Evolutionary conservation across 2,329 filamentous ascomycete genomes (phyloP).

Genomic region (Tolypocladium paradoxum): DNA sequence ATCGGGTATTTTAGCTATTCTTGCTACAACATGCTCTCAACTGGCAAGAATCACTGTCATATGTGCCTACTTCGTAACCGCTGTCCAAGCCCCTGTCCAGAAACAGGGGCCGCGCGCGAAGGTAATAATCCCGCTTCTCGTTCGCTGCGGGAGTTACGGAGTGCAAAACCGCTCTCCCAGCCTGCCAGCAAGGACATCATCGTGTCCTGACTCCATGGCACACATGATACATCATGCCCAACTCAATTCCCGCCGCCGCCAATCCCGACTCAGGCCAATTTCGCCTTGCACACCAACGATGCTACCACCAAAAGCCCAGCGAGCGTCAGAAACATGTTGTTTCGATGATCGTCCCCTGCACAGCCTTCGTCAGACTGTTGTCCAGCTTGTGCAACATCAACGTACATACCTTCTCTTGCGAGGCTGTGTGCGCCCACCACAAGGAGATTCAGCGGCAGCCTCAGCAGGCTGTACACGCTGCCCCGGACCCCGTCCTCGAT

Average conservation of each 20-base stretch:
- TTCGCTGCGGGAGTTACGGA: not conserved
- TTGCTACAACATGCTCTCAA: no score
- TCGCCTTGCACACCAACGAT: not conserved
- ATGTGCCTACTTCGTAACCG: no score
- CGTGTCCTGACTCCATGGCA: no score
- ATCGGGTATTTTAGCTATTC: no score
- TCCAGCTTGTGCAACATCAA: not conserved
- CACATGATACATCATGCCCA: no score
- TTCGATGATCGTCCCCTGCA: conserved; percentile 18
- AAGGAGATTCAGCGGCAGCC: conserved; percentile 45
- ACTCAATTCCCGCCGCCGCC: not conserved
- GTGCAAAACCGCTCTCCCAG: not conserved
- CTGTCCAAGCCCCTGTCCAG: no score
- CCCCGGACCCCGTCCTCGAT: conserved; percentile 43
- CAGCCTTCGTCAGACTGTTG: not conserved
- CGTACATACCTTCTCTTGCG: conserved; percentile 29
- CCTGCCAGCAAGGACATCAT: not conserved
- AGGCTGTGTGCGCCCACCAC: conserved; percentile 36
- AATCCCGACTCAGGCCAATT: not conserved
- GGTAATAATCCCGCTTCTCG: not conserved
- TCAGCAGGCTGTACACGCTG: conserved; percentile 44
- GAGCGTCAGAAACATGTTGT: conserved; percentile 14
- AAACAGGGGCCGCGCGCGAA: no score
- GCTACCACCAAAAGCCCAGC: conserved; percentile 1
- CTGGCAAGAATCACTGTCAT: no score